Evolutionary conservation across 2,329 filamentous ascomycete genomes (phyloP).

Genomic region (Tolypocladium tropicale): DNA sequence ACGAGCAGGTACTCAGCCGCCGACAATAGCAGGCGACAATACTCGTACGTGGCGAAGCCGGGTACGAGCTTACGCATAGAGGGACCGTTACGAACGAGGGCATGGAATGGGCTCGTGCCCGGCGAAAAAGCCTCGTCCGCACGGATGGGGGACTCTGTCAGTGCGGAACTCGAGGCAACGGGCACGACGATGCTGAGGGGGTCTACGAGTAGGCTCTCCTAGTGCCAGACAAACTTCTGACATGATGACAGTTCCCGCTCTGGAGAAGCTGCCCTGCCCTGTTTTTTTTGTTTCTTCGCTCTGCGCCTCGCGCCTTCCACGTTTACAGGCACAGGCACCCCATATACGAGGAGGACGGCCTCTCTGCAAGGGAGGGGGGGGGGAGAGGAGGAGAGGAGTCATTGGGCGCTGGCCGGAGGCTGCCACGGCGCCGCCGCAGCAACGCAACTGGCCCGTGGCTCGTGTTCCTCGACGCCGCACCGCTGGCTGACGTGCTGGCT

Average conservation of each 20-base stretch:
- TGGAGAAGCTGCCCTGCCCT: background rate
- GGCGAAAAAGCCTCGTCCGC: background rate
- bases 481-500: background rate
- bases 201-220: too few species aligned
- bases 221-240: background rate
- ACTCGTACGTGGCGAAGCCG: background rate
- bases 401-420: background rate
- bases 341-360: background rate
- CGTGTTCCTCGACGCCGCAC: background rate
- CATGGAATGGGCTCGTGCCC: background rate
- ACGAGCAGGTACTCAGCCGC: background rate
- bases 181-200: too few species aligned
- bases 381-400: background rate
- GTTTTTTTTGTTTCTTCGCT: too few species aligned
- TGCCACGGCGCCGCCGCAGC: background rate
- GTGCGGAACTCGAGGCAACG: background rate
- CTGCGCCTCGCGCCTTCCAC: background rate
- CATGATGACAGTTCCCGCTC: background rate
- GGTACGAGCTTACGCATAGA: background rate
- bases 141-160: background rate
- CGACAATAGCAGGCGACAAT: background rate
- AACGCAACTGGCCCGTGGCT: background rate
- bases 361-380: background rate
- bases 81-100: background rate
- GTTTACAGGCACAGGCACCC: background rate